Evolutionary conservation across 2,329 filamentous ascomycete species (phyloP).

Genomic region (Fusarium lyarnte): DNA sequence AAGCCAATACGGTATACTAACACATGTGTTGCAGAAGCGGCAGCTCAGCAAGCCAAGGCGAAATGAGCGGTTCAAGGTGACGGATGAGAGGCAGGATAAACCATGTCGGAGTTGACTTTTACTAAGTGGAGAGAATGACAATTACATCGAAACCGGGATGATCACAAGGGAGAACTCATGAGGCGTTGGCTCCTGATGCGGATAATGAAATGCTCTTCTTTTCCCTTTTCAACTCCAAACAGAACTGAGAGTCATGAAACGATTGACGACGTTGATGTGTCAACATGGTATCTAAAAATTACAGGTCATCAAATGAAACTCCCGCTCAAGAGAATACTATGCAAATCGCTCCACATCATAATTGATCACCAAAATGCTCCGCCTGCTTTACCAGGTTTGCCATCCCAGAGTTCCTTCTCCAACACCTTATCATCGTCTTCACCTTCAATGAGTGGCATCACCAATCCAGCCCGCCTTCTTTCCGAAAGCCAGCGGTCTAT

Average conservation of each 20-base stretch:
- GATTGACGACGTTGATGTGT: neutral
- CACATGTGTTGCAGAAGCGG: slow-evolving; percentile 57
- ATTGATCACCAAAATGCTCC: slow-evolving; percentile 51
- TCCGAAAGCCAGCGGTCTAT: slow-evolving; percentile 70
- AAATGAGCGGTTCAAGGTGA: slow-evolving; percentile 51
- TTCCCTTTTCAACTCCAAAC: slow-evolving; percentile 1
- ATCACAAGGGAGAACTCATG: slow-evolving; percentile 31
- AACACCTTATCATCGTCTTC: slow-evolving; percentile 46
- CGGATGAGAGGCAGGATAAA: slow-evolving; percentile 4
- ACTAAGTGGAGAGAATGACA: slow-evolving; percentile 7
- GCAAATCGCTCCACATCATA: neutral
- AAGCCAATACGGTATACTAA: slow-evolving; percentile 2
- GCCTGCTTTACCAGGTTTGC: slow-evolving; percentile 51
- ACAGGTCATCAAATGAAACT: neutral
- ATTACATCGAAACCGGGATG: slow-evolving; percentile 32
- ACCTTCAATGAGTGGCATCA: slow-evolving; percentile 56
- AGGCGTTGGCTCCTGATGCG: slow-evolving; percentile 44
- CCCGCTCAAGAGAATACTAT: neutral
- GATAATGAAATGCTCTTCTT: slow-evolving; percentile 42
- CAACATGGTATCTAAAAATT: neutral
- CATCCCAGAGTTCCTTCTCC: slow-evolving; percentile 51
- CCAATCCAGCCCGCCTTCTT: slow-evolving; percentile 63
- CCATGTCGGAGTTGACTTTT: slow-evolving; percentile 5
- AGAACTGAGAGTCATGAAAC: neutral
- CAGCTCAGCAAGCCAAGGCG: slow-evolving; percentile 66